These are phyloP conservation scores for Penicillium sp. DNA, from an alignment of 2,329 filamentous ascomycete species.

Conservation along the genomic window DNA sequence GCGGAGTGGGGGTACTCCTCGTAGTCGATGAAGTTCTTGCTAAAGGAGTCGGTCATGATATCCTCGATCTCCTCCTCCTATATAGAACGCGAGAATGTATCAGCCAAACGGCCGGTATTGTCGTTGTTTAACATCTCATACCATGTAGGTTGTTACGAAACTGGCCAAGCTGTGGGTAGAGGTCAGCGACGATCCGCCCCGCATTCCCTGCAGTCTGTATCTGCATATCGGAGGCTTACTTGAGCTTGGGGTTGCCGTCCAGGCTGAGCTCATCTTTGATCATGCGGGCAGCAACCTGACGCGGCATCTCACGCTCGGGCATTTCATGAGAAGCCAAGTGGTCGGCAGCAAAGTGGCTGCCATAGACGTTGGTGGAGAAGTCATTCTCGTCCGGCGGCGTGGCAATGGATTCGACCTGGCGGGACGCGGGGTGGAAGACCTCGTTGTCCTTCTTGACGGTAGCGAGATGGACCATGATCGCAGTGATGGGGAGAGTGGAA, in stretches of 20 bases:
- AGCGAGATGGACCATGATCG: slow-evolving; percentile 45
- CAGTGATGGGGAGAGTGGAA: not conserved
- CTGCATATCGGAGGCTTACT: slow-evolving; percentile 32
- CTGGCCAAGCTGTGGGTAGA: slow-evolving; percentile 66
- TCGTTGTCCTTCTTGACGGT: slow-evolving; percentile 39
- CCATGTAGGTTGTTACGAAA: slow-evolving; percentile 97
- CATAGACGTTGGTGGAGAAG: slow-evolving; percentile 78
- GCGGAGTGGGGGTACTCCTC: slow-evolving; percentile 79
- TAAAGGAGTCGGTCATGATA: slow-evolving; percentile 87
- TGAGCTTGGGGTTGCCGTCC: slow-evolving; percentile 84
- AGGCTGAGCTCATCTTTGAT: slow-evolving; percentile 92
- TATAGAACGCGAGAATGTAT: not conserved
- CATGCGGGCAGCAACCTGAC: slow-evolving; percentile 90
- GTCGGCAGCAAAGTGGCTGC: slow-evolving; percentile 74
- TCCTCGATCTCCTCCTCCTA: slow-evolving; percentile 93
- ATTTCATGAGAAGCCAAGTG: slow-evolving; percentile 82
- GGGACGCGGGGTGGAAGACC: slow-evolving; percentile 34
- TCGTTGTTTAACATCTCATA: slow-evolving; percentile 38
- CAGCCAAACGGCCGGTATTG: not conserved
- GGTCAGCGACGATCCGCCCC: slow-evolving; percentile 8
- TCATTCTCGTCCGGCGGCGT: slow-evolving; percentile 43
- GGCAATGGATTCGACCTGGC: slow-evolving; percentile 49
- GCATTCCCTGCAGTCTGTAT: not conserved
- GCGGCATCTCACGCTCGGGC: slow-evolving; percentile 86
- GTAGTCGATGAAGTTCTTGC: slow-evolving; percentile 94